Evolutionary conservation across 1,284 basidiomycete species (phyloP).

Genomic region (Lentinula novae-zelandiae): DNA sequence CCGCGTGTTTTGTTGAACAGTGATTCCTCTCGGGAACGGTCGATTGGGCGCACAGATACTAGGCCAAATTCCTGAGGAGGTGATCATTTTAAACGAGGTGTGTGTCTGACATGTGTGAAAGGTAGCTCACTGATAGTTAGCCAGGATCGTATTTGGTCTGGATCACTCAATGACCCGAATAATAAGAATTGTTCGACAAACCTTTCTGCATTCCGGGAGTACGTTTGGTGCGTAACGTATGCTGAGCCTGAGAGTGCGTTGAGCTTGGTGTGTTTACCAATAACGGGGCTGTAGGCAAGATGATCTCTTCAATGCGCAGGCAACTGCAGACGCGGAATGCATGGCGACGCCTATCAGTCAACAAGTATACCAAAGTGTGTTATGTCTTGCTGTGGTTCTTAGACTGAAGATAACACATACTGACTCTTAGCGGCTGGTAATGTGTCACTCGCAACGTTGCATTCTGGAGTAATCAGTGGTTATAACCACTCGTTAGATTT

Average conservation of each 20-base stretch:
- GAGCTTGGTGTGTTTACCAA: neutral
- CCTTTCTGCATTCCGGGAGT: constrained; percentile 11
- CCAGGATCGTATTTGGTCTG: constrained; percentile 18
- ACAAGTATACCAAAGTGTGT: constrained; percentile 15
- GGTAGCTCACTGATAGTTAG: neutral
- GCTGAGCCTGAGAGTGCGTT: neutral
- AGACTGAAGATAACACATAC: neutral
- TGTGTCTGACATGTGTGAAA: neutral
- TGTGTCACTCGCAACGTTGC: constrained; percentile 6
- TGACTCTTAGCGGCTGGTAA: constrained; percentile 14
- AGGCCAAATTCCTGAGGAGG: constrained; percentile 12
- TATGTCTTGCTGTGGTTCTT: neutral
- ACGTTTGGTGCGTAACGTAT: constrained; percentile 10
- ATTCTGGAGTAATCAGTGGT: constrained; percentile 1
- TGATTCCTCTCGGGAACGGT: constrained; percentile 16
- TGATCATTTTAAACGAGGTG: constrained; percentile 15
- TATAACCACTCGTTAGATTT: constrained; percentile 16
- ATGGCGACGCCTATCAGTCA: constrained; percentile 16
- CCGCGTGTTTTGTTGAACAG: neutral
- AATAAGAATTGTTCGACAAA: constrained; percentile 11
- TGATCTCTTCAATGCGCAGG: constrained; percentile 12
- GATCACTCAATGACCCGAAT: constrained; percentile 15
- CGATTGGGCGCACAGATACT: constrained; percentile 14
- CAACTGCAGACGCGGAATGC: constrained; percentile 6
- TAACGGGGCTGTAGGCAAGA: constrained; percentile 7